phyloP scores from a whole-genome alignment of 768 basidiomycete species.

The Hemileccinum rubropunctum region DNA sequence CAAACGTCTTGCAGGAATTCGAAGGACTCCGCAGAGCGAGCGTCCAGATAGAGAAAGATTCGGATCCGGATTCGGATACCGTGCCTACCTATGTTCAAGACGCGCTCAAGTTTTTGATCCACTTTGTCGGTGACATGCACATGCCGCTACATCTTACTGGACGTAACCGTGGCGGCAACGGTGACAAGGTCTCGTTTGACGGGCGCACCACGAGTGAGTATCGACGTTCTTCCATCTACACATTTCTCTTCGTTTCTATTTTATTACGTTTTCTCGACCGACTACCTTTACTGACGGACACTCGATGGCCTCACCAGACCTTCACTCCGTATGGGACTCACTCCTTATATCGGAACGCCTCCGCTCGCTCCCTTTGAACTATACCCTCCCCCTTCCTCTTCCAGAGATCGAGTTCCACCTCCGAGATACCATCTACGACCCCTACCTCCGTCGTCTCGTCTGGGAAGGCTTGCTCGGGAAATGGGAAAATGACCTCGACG shows the following conservation, averaged over 20 bases:
- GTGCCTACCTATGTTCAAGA: conserved; percentile 53
- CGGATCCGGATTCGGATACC: background rate
- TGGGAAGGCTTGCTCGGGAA: conserved; percentile 76
- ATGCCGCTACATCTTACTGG: conserved; percentile 91
- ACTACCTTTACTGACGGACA: background rate
- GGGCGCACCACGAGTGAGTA: conserved; percentile 66
- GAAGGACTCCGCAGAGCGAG: conserved; percentile 20
- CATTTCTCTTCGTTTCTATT: background rate
- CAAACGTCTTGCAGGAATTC: conserved; percentile 55
- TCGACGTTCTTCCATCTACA: background rate
- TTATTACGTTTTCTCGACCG: too few species aligned
- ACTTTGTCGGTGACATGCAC: conserved; percentile 93
- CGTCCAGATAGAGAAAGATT: background rate
- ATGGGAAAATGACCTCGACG: conserved; percentile 57
- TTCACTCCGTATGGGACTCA: conserved; percentile 88
- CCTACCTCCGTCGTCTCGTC: conserved; percentile 82
- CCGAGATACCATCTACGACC: conserved; percentile 80
- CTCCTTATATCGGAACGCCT: conserved; percentile 81
- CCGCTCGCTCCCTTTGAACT: conserved; percentile 70
- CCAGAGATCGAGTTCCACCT: conserved; percentile 63
- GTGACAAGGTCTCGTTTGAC: conserved; percentile 70
- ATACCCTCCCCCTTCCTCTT: conserved; percentile 69
- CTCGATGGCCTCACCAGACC: conserved; percentile 39
- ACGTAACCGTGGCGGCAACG: conserved; percentile 85
- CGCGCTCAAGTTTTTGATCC: conserved; percentile 89